phyloP scores from a whole-genome alignment of 768 basidiomycete genomes.

The Leccinum fibrillosum region DNA sequence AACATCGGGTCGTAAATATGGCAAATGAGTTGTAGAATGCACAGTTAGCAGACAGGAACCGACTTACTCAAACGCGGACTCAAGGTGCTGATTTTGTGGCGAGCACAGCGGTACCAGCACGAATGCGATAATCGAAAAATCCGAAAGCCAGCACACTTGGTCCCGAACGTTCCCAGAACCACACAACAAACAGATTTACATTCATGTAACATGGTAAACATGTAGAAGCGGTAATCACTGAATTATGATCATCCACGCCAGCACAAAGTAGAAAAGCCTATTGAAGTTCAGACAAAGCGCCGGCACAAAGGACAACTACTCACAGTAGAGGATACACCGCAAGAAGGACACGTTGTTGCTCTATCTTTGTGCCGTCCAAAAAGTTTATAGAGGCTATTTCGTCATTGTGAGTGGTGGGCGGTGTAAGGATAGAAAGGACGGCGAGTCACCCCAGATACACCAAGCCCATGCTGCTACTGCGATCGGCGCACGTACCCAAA shows the following conservation, averaged over 20 bases:
- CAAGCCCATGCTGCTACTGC: constrained; percentile 88
- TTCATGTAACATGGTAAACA: constrained; percentile 8
- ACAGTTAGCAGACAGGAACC: not conserved
- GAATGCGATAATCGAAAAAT: not conserved
- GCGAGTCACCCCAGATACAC: constrained; percentile 88
- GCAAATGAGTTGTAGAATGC: not conserved
- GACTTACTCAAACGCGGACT: not conserved
- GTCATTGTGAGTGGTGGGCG: not conserved
- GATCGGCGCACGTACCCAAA: constrained; percentile 86
- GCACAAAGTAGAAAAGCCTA: constrained; percentile 89
- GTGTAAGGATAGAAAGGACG: not conserved
- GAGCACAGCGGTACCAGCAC: not conserved
- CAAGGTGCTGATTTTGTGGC: not conserved
- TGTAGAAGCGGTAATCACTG: constrained; percentile 43
- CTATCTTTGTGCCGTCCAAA: constrained; percentile 92
- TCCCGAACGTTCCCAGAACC: not conserved
- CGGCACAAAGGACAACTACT: constrained; percentile 29
- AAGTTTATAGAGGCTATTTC: constrained; percentile 86
- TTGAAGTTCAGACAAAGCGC: not conserved
- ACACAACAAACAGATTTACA: constrained; percentile 11
- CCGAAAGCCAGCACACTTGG: not conserved
- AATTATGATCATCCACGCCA: constrained; percentile 97
- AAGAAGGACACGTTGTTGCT: constrained; percentile 82
- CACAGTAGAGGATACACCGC: constrained; percentile 96
- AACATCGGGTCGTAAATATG: too few species aligned